Evolutionary conservation across 2,329 filamentous ascomycete species (phyloP).

Genomic region (Akanthomyces uredinophilus): DNA sequence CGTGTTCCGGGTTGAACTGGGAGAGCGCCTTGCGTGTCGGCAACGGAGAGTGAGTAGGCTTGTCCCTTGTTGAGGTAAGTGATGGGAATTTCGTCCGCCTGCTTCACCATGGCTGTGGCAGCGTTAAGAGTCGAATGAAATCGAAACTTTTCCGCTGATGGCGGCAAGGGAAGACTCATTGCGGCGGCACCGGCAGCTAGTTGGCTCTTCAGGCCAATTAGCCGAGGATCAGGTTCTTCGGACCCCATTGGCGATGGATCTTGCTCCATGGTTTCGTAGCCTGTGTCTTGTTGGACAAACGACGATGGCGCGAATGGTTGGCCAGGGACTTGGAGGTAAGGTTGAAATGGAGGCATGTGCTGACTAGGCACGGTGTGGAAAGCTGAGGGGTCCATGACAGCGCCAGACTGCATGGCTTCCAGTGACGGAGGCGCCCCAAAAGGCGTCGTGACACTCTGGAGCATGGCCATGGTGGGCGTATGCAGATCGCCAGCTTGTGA

Average conservation of each 20-base stretch:
- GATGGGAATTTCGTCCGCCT: slow-evolving; percentile 85
- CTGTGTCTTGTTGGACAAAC: slow-evolving; percentile 75
- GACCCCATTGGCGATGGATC: slow-evolving; percentile 64
- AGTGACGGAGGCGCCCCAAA: slow-evolving; percentile 71
- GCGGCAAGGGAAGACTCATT: slow-evolving; percentile 43
- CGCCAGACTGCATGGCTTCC: slow-evolving; percentile 55
- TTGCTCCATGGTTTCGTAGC: slow-evolving; percentile 74
- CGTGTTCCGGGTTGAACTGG: slow-evolving; percentile 56
- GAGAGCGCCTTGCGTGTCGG: slow-evolving; percentile 66
- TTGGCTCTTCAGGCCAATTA: slow-evolving; percentile 41
- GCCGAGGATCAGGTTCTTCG: slow-evolving; percentile 42
- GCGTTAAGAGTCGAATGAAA: slow-evolving; percentile 88
- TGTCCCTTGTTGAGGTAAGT: slow-evolving; percentile 98
- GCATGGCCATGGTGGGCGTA: slow-evolving; percentile 69
- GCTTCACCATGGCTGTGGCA: slow-evolving; percentile 92
- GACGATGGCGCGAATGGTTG: slow-evolving; percentile 68
- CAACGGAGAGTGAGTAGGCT: slow-evolving; percentile 79
- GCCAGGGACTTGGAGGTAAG: slow-evolving; percentile 59
- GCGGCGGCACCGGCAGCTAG: slow-evolving; percentile 53
- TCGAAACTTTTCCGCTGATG: slow-evolving; percentile 68
- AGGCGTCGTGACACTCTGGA: slow-evolving; percentile 74
- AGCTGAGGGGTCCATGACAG: slow-evolving; percentile 58
- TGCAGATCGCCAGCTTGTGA: slow-evolving; percentile 81
- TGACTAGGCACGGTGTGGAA: slow-evolving; percentile 61
- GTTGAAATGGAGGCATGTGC: slow-evolving; percentile 62